phyloP scores from a whole-genome alignment of 257 asterid species.

The Nicotiana tabacum region DNA sequence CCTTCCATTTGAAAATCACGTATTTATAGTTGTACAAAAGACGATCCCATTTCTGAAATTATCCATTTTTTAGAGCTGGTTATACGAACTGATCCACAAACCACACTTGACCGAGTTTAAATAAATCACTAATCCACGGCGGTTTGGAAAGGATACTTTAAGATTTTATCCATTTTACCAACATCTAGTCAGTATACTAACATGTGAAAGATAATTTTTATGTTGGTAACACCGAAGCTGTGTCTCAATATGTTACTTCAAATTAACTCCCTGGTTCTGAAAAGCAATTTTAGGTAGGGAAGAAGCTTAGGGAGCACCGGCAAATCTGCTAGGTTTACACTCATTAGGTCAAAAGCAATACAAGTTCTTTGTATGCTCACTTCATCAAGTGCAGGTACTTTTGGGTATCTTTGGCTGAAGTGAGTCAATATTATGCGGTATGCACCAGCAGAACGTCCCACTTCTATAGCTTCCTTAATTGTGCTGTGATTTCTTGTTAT shows the following conservation, averaged over 20 bases:
- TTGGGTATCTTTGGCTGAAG: slow-evolving; percentile 96
- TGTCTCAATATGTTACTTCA: neutral
- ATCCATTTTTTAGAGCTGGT: too few relatives aligned
- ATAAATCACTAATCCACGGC: too few relatives aligned
- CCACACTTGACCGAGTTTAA: too few relatives aligned
- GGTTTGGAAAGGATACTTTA: too few relatives aligned
- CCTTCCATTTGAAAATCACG: too few relatives aligned
- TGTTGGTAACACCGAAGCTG: neutral
- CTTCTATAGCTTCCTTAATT: slow-evolving; percentile 73
- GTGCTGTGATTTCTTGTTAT: slow-evolving; percentile 80
- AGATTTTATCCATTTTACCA: too few relatives aligned
- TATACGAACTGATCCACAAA: too few relatives aligned
- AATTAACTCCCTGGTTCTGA: neutral
- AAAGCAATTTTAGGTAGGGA: slow-evolving; percentile 51
- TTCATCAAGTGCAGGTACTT: slow-evolving; percentile 82
- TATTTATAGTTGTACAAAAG: too few relatives aligned
- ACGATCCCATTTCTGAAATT: too few relatives aligned
- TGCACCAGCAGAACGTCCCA: slow-evolving; percentile 69
- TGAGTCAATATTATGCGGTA: slow-evolving; percentile 81
- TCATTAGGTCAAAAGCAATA: slow-evolving; percentile 91
- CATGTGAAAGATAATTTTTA: too few relatives aligned
- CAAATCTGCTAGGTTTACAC: slow-evolving; percentile 76
- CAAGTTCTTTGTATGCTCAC: slow-evolving; percentile 60
- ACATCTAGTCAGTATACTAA: too few relatives aligned
- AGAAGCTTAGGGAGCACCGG: slow-evolving; percentile 68